A percentile compares a stretch with the other conserved stretches of the same genome.
These are phyloP conservation scores for Lophium mytilinum DNA, from an alignment of 495 filamentous ascomycete species.

Conservation along the genomic window DNA sequence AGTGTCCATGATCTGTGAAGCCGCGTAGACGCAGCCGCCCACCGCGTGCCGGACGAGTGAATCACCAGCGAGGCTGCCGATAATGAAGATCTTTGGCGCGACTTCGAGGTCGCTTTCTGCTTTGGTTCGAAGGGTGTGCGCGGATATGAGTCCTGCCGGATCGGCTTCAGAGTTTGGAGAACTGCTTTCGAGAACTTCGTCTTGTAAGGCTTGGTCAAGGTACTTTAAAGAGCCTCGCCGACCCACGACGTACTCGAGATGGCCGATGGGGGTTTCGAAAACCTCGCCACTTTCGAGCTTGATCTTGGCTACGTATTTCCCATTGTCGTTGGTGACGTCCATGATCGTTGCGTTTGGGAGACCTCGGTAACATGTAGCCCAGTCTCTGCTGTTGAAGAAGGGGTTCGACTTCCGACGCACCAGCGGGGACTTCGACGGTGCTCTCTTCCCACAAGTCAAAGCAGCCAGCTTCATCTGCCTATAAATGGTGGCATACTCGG, in stretches of 20 bases:
- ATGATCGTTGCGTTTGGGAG: constrained; percentile 49
- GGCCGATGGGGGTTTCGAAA: constrained; percentile 40
- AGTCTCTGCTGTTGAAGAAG: constrained; percentile 38
- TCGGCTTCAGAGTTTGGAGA: constrained; percentile 3
- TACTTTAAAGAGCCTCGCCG: constrained; percentile 52
- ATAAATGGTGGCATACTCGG: constrained; percentile 59
- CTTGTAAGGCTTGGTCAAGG: constrained; percentile 41
- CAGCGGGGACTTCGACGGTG: constrained; percentile 10
- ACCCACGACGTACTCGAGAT: constrained; percentile 54
- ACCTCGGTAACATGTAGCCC: constrained; percentile 51
- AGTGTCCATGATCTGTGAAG: constrained; percentile 43
- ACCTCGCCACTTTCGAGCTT: constrained; percentile 39
- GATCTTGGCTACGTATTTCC: constrained; percentile 39
- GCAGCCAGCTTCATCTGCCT: constrained; percentile 54
- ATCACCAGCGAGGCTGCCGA: constrained; percentile 58
- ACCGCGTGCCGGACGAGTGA: constrained; percentile 57
- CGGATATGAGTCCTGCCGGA: constrained; percentile 38
- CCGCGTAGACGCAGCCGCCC: constrained; percentile 53
- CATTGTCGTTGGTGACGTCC: constrained; percentile 28
- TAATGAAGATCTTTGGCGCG: constrained; percentile 48
- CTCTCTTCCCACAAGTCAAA: constrained; percentile 17
- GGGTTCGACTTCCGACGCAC: constrained; percentile 34
- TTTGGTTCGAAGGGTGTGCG: constrained; percentile 48
- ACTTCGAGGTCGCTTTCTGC: constrained; percentile 48
- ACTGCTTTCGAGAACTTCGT: constrained; percentile 41